Conservation (phyloP, 75 land plant genomes). For the Ceratopteris richardii region DNA sequence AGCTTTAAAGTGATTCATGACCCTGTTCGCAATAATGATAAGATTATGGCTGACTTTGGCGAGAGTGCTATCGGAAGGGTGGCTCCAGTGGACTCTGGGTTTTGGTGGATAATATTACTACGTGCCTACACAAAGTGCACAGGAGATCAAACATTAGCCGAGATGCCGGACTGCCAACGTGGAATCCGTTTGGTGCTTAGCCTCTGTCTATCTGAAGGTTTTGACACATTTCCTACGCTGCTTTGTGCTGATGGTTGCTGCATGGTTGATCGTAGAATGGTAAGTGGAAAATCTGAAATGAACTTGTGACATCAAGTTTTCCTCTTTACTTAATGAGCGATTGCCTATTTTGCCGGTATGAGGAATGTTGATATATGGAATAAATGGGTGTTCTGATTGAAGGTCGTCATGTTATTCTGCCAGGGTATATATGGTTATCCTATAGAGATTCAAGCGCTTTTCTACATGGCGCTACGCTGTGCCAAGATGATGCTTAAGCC, state of each 20-base stretch:
- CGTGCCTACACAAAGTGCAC: constrained; percentile 74
- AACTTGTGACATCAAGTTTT: no score
- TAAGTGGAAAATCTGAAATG: constrained; percentile 21
- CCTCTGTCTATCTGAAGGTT: constrained; percentile 72
- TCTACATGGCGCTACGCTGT: constrained; percentile 75
- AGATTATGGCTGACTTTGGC: constrained; percentile 78
- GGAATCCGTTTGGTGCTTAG: constrained; percentile 65
- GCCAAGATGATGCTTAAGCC: no score
- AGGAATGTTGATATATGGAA: no score
- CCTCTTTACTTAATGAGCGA: no score
- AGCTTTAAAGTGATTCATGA: constrained; percentile 86
- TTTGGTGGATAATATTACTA: constrained; percentile 89
- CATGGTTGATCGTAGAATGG: constrained; percentile 92
- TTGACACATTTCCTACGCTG: constrained; percentile 87
- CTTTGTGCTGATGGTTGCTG: constrained; percentile 93
- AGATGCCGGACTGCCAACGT: constrained; percentile 63
- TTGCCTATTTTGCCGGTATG: no score
- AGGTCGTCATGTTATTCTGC: no score
- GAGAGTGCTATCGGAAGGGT: constrained; percentile 78
- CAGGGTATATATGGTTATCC: constrained; percentile 96
- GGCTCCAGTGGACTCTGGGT: constrained; percentile 88
- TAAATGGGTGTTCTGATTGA: no score
- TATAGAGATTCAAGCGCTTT: constrained; percentile 86
- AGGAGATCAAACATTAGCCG: constrained; percentile 50
- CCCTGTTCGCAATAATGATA: no score